Percentiles rank a stretch among this genome's conserved stretches.
Evolutionary conservation across 371 early-diverging fungal genomes (phyloP).

Genomic region (Lichtheimia ramosa): DNA sequence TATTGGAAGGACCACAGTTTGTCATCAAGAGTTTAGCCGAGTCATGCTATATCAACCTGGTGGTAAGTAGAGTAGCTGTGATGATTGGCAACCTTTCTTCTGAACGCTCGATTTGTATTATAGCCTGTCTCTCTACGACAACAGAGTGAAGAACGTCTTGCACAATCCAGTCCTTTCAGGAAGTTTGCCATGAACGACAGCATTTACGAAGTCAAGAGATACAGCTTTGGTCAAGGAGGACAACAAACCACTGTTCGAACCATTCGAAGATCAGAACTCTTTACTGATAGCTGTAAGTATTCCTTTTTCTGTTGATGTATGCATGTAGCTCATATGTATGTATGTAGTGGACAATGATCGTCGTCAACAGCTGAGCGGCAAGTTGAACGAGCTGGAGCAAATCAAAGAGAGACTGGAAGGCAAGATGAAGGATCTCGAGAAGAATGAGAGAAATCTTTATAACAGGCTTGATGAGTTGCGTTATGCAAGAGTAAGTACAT

Average conservation of each 20-base stretch:
- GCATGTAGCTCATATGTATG: neutral
- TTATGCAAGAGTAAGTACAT: conserved; percentile 2
- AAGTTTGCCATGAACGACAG: conserved; percentile 55
- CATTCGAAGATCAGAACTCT: conserved; percentile 30
- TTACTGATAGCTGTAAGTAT: conserved; percentile 51
- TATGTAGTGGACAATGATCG: conserved; percentile 31
- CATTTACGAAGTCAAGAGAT: conserved; percentile 45
- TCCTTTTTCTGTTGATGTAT: neutral
- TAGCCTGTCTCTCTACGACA: conserved; percentile 49
- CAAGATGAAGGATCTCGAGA: conserved; percentile 27
- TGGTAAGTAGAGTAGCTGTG: conserved; percentile 34
- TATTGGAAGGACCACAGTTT: conserved; percentile 73
- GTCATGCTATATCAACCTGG: conserved; percentile 55
- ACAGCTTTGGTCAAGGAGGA: conserved; percentile 47
- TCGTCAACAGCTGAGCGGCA: conserved; percentile 12
- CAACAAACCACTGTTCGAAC: conserved; percentile 39
- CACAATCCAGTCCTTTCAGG: conserved; percentile 21
- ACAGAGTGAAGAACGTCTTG: conserved; percentile 44
- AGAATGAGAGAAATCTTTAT: neutral
- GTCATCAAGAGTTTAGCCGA: conserved; percentile 69
- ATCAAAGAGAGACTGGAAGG: neutral
- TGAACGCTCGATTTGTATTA: neutral
- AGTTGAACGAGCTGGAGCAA: conserved; percentile 2
- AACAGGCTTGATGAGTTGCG: neutral
- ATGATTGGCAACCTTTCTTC: neutral